Base-by-base conservation (phyloP, 2,329 filamentous ascomycete genomes). In the Ustilaginoidea virens region DNA sequence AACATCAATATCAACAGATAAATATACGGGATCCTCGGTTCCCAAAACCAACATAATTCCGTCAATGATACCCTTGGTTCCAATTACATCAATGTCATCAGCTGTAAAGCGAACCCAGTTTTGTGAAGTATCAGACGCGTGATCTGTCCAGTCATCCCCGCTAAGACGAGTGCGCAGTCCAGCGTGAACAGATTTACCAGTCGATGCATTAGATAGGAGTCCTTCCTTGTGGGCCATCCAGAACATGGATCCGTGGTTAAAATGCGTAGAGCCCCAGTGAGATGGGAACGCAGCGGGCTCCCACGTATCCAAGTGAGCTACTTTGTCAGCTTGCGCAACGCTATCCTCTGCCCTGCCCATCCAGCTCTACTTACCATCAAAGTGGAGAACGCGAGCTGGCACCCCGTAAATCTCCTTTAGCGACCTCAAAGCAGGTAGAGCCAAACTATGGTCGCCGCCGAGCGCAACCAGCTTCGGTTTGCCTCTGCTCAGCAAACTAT, bases 241-340 rank as follows among this genome's bases (percentile, higher is more conserved):
- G 63, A 92, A 92, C 74, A 92, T 90, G 40, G 72, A 81, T 4
- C 86, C 85, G 52, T 93, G 85, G 45, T 76, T 92, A 58, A 92
- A 90, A 40, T 76, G 47, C 5, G 51, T 51, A n/a, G 41, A 37
- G 22, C 49, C 49, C 85, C 85, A 93, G 31, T 74, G 72, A 11
- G 68, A 74, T 0, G 81, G 80, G 52, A 92, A 92, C 40, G 81
- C 77, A 15, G 63, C 68, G 2, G 82, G 80, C 48, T 87, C 75
- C 81, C 82, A 90, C 3, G 82, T 90, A 47, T 90, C 82, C 2
- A 90, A 64, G 48, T 92, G 81, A 13, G 57, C 58, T 54, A 21
- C 10, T 7, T 4, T 15, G 19, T 11, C 8, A n/a, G 1, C 10
- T 11, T 16, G 19, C 7, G 17, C 5, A 19, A 12, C 6, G 10